Base-by-base conservation (phyloP, 805 yeast genomes). In the Suhomyces sp. region DNA sequence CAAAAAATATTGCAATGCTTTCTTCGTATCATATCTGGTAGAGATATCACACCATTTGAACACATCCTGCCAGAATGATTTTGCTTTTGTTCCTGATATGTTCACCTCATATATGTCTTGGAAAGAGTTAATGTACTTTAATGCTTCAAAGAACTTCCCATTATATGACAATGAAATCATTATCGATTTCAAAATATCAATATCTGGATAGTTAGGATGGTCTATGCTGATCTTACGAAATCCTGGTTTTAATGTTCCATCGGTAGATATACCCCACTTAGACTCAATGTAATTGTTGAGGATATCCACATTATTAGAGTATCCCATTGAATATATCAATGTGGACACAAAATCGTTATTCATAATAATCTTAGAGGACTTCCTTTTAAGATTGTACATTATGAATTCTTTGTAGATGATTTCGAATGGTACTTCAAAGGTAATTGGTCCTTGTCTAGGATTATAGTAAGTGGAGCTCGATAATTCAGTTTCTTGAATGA, bases 21-120 rank as follows among this genome's bases (percentile, higher is more conserved):
- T 43, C 16, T 44, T 38, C 21, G 57, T 54, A 8, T 53, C 48
- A 40, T 35, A 65, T 28, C 50, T 47, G 16, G 71, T 63, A n/a
- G 56, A 39, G 21, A 52, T 39, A 35, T 66, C 63, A 35, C 63
- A 54, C 71, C 71, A 65, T 33, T 52, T 53, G 44, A 68, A 58
- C 2, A 65, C 32, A 27, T 48, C 51, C 38, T 57, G 65, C 72
- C 72, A 68, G 38, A 68, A 58, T 2, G 45, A 32, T 38, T 48
- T 50, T 19, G 63, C 36, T 6, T 35, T 27, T 3, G 25, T 21
- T 3, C 36, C 28, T 10, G 45, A 38, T 17, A 58, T 38, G 25
- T 55, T 53, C 16, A 59, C 35, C 1, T 42, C 40, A 35, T 60
- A 68, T 21, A 46, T 36, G 5, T 51, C 44, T 43, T 66, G 71